phyloP scores from a whole-genome alignment of 495 filamentous ascomycete species.

The Wilcoxina mikolae region DNA sequence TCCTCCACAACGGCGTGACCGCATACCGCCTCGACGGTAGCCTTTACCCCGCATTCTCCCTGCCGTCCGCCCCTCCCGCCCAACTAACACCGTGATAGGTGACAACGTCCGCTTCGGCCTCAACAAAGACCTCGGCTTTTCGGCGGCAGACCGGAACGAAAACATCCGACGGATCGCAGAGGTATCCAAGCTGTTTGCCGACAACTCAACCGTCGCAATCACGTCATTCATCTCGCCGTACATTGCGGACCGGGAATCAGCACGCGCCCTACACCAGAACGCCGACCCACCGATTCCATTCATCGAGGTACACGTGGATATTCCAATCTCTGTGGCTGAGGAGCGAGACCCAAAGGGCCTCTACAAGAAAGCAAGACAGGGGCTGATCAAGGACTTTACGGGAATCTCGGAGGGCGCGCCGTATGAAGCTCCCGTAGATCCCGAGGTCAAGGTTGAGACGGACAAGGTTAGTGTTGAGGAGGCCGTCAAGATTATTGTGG shows the following conservation, averaged over 20 bases:
- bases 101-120: constrained; percentile 97
- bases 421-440: constrained; percentile 74
- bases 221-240: constrained; percentile 98
- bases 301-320: constrained; percentile 82
- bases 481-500: constrained; percentile 66
- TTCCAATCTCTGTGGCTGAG: constrained; percentile 82
- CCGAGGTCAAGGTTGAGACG: constrained; percentile 74
- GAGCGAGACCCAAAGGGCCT: constrained; percentile 88
- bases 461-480: constrained; percentile 66
- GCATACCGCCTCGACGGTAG: constrained; percentile 82
- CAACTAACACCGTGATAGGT: constrained; percentile 28
- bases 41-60: constrained; percentile 4
- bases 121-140: constrained; percentile 94
- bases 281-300: constrained; percentile 52
- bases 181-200: constrained; percentile 90
- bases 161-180: constrained; percentile 94
- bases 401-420: constrained; percentile 65
- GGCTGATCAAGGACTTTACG: constrained; percentile 93
- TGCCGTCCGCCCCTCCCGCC: neutral
- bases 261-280: constrained; percentile 59
- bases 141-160: constrained; percentile 82
- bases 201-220: constrained; percentile 69
- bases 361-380: constrained; percentile 88
- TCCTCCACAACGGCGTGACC: constrained; percentile 64
- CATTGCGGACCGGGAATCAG: constrained; percentile 64